Base-by-base conservation (phyloP, 495 filamentous ascomycete genomes). In the Talaromyces liani region DNA sequence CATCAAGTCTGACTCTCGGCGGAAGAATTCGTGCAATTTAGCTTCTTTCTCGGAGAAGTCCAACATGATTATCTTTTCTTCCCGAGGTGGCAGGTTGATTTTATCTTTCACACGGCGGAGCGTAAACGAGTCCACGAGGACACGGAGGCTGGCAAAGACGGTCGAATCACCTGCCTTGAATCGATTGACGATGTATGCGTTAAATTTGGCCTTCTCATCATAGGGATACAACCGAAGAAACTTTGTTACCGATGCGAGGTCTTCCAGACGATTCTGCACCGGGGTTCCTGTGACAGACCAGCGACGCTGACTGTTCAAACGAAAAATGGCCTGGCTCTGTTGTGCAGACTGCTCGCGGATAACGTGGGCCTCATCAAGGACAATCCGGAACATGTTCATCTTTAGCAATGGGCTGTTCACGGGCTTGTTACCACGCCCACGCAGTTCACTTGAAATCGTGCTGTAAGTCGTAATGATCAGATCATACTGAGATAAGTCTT, bases 271-370 rank as follows among this genome's bases (percentile, higher is more conserved):
- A 70, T 98, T 97, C 70, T 96, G 91, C 16, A 94, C 88, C 0
- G 92, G 91, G 0, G 91, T 96, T 53, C 93, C 93, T 2, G 94
- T 98, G 8, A 98, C 92, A 1, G 94, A 93, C 94, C 94, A 98
- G 18, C 92, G 87, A 25, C 94, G 85, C 67, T 90, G 83, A 5
- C 91, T 89, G 58, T 88, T 81, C 10, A 98, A 79, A n/a, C 85
- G 81, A 66, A 91, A 89, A n/a, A 93, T 87, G 1, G 90, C 88
- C 70, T 91, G 89, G 10, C 91, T 93, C 59, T 91, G 88, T 60
- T 87, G 77, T 0, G 93, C 93, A 18, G 78, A 81, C 65, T 91
- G 89, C 68, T 95, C 91, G 9, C 94, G 87, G 66, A 98, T 97
- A 69, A 87, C 88, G 75, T 98, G 94, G 14, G 93, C 94, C 74